Conservation (phyloP, 2,329 filamentous ascomycete species). For the Xylaria sp. region DNA sequence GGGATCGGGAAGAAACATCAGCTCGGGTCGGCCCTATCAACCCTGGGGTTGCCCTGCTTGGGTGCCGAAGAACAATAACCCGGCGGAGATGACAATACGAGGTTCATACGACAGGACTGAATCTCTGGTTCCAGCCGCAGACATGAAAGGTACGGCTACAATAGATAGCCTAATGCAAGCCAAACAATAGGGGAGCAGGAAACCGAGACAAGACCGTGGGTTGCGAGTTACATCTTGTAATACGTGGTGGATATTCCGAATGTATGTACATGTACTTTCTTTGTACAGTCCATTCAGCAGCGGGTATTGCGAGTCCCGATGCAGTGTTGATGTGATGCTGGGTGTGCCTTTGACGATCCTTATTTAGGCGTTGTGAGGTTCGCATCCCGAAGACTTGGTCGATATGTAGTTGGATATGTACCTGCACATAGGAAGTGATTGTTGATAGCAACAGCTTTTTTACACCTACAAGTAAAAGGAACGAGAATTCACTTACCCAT, state of each 20-base stretch:
- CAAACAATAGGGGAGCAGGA: constrained; percentile 8
- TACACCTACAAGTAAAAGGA: too few species aligned
- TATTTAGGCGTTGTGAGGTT: too few species aligned
- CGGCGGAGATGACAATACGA: constrained; percentile 15
- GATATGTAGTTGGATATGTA: too few species aligned
- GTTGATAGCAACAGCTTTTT: too few species aligned
- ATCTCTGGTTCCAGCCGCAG: constrained; percentile 14
- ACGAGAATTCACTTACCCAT: too few species aligned
- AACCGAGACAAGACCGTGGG: constrained; percentile 13
- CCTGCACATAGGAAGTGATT: too few species aligned
- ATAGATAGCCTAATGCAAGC: constrained; percentile 18
- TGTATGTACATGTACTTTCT: neutral
- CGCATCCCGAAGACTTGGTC: too few species aligned
- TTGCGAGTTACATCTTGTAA: neutral
- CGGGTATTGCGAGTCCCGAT: too few species aligned
- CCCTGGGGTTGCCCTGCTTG: constrained; percentile 6
- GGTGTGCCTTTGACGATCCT: too few species aligned
- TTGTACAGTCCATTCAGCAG: neutral
- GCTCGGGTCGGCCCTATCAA: neutral
- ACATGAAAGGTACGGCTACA: constrained; percentile 1
- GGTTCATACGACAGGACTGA: constrained; percentile 14
- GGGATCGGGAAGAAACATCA: neutral
- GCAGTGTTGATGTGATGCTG: neutral
- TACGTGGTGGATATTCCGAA: neutral
- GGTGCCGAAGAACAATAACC: constrained; percentile 5